Evolutionary conservation across 176 grass and related monocot genomes (phyloP), one percentile per base, ranked within the genome.

Genomic region (Elaeis guineensis): DNA sequence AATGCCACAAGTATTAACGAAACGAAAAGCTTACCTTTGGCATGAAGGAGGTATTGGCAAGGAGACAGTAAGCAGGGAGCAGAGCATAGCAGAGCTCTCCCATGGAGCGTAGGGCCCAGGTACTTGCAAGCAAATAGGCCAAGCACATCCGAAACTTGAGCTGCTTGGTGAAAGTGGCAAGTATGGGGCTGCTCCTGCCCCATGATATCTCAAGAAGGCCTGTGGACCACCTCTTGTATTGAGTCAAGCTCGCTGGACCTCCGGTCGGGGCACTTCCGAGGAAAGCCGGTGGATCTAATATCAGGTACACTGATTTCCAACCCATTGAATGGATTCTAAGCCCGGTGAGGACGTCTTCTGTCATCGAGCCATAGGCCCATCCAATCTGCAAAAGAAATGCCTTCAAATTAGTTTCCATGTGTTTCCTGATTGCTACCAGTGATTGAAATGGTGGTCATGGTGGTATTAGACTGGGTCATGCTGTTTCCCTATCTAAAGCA

Each of bases 171-270:
- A 76, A 65, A 5, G 25, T 15, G 1, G 7, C 1, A 0, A 88
- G 20, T 25, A 79, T 4, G 0, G 84, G 79, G 58, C 53, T 76
- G 2, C 67, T 69, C 21, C 25, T 19, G 39, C 72, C 65, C 3
- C 79, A 4, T 21, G 80, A 24, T 7, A 88, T 70, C 80, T 83
- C 76, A 0, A 72, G 39, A 18, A 65, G 63, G 3, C 84, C 84
- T 14, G 67, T 83, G 3, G 71, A 63, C 79, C 84, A 87, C 17
- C 84, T 82, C 72, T 87, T 87, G 49, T 61, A 64, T 52, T 87
- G 84, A 3, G 58, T 76, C 4, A 83, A 19, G 58, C 63, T 65
- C 15, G 67, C 79, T 0, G 72, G 79, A 1, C 79, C 79, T 0
- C 67, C 71, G 0, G 64, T 72, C 1, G 72, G 79, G 0, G 79